phyloP scores from a whole-genome alignment of 176 grass and related monocot species.

The Hordeum marinum region DNA sequence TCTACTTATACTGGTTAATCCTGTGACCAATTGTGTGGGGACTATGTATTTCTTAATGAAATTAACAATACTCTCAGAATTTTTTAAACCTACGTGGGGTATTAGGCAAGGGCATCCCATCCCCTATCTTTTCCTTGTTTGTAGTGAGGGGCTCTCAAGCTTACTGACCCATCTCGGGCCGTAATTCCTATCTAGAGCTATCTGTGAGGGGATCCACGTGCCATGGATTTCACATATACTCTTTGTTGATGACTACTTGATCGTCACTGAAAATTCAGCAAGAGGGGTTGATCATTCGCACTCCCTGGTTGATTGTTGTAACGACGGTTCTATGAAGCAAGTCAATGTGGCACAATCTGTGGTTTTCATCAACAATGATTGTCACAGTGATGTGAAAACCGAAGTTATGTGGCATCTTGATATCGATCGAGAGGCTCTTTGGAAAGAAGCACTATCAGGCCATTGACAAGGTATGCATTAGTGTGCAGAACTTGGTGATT shows the following conservation, averaged over 20 bases:
- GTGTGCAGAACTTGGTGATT: not conserved
- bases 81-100: not conserved
- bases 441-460: not conserved
- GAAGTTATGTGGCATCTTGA: not conserved
- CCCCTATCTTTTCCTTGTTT: not conserved
- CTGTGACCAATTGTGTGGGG: not conserved
- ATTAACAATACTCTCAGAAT: not conserved
- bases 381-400: not conserved
- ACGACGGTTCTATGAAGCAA: not conserved
- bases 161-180: not conserved
- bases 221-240: not conserved
- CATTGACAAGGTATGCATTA: not conserved
- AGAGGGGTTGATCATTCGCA: not conserved
- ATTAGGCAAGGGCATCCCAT: not conserved
- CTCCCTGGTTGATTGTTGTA: not conserved
- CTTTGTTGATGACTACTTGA: not conserved
- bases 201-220: not conserved
- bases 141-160: not conserved
- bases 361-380: not conserved
- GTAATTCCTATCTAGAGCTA: not conserved
- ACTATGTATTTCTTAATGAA: not conserved
- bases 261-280: not conserved
- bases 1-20: no score
- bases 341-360: not conserved
- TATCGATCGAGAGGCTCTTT: not conserved